Conservation (phyloP, 331 rosid genomes). For the Malus hybrid region DNA sequence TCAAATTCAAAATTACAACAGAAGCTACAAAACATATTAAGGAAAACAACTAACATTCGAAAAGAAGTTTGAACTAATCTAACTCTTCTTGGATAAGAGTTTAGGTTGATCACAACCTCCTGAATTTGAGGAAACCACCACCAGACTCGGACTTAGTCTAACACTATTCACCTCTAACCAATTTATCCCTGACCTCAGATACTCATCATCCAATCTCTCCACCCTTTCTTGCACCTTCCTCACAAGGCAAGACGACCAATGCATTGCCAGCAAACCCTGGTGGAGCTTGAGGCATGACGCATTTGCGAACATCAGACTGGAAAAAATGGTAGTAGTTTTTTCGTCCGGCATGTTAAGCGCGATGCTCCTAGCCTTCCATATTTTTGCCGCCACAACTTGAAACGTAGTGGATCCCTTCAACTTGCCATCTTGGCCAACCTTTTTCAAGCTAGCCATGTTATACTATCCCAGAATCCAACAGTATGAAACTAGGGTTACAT, state of each 20-base stretch:
- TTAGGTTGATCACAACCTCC: no score
- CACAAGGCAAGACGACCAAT: conserved; percentile 24
- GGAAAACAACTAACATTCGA: no score
- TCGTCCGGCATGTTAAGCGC: conserved; percentile 22
- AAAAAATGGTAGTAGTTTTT: conserved; percentile 30
- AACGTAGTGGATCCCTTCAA: conserved; percentile 27
- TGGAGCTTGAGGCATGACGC: conserved; percentile 28
- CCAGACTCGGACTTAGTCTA: no score
- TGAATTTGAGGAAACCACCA: no score
- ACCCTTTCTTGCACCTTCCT: conserved; percentile 46
- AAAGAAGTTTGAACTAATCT: no score
- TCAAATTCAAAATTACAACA: no score
- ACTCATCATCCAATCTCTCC: conserved; percentile 48
- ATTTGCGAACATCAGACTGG: conserved; percentile 39
- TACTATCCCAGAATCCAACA: no score
- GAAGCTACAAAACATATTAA: no score
- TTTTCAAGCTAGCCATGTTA: no score
- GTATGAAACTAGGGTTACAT: no score
- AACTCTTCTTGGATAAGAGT: no score
- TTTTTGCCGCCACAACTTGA: conserved; percentile 39
- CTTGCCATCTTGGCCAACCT: background rate
- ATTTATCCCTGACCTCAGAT: conserved; percentile 44
- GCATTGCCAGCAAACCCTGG: conserved; percentile 53
- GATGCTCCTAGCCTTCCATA: conserved; percentile 48
- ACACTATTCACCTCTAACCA: conserved; percentile 42